Base-by-base conservation (phyloP, 2,329 filamentous ascomycete genomes). In the Xylariaceae sp. region DNA sequence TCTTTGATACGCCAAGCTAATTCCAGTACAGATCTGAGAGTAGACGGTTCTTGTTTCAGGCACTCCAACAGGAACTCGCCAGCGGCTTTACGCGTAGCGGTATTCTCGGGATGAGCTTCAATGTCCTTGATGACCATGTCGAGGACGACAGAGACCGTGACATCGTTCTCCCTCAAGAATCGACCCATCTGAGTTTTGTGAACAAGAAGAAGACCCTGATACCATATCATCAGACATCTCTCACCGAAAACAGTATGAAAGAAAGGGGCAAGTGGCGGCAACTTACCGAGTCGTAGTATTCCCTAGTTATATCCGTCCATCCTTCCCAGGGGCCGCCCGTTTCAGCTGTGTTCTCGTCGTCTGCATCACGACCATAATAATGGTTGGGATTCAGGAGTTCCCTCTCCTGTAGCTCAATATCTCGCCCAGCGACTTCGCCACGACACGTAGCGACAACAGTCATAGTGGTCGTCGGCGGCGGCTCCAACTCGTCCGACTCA, bases 281-380 rank as follows among this genome's bases (percentile, higher is more conserved):
- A 55, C 58, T 52, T 61, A 61, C 58, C 47, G 58, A 61, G 15
- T 58, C 48, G 37, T 61, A 55, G 30, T 61, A 61, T 18, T 52
- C 45, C 10, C 52, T 55, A 18, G 49, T 41, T 17, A 41, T 34
- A 41, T 30, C 7, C 34, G 55, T 52, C 11, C 59, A 47, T 30
- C 57, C 55, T 4, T 61, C 54, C 10, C 59, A 52, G 3, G 37
- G n/a, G 11, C n/a, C 2, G 5, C 13, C 41, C 13, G 11, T n/a
- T 1, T 48, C 54, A 2, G 30, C 11, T 39, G 51, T 48, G 34
- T 39, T 48, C 39, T 49, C 55, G 18, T 55, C 58, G 18, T 61
- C 59, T 23, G 59, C 55, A 1, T 35, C 30, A 30, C 55, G 55
- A 1, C 9, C 2, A 15, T n/a, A 15, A 52, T 55, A 61, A 15